Percentiles rank a stretch among this genome's conserved stretches.
Conservation (phyloP, 2,329 filamentous ascomycete species). For the Emmonsia crescens region DNA sequence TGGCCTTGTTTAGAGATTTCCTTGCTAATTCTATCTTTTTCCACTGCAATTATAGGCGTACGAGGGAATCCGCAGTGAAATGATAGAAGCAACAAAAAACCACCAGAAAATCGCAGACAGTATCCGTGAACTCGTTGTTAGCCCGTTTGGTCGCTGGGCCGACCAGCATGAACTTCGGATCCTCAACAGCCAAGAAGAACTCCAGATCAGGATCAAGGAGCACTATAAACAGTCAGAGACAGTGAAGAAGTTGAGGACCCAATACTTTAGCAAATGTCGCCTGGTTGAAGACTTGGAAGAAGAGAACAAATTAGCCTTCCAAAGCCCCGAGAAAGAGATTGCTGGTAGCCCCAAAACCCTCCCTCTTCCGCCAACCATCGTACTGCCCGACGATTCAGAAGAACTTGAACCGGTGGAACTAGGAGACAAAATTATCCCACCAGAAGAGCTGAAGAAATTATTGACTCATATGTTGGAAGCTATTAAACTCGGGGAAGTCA, state of each 20-base stretch:
- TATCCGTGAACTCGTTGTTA: slow-evolving; percentile 89
- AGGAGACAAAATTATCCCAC: slow-evolving; percentile 74
- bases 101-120: slow-evolving; percentile 95
- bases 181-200: slow-evolving; percentile 87
- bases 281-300: slow-evolving; percentile 93
- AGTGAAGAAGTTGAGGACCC: slow-evolving; percentile 85
- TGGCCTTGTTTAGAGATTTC: background rate
- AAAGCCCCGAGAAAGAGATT: slow-evolving; percentile 54
- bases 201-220: slow-evolving; percentile 80
- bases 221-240: slow-evolving; percentile 84
- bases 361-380: slow-evolving; percentile 58
- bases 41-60: slow-evolving; percentile 58
- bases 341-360: slow-evolving; percentile 53
- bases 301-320: slow-evolving; percentile 96
- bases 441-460: slow-evolving; percentile 84
- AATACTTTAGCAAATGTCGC: slow-evolving; percentile 98
- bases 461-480: slow-evolving; percentile 74
- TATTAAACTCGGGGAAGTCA: slow-evolving; percentile 79
- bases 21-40: background rate
- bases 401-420: slow-evolving; percentile 82
- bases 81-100: slow-evolving; percentile 79
- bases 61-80: slow-evolving; percentile 82
- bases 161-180: slow-evolving; percentile 86
- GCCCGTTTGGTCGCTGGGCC: slow-evolving; percentile 91
- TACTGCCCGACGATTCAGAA: slow-evolving; percentile 60